phyloP scores from a whole-genome alignment of 768 basidiomycete species.

The Floccularia luteovirens region DNA sequence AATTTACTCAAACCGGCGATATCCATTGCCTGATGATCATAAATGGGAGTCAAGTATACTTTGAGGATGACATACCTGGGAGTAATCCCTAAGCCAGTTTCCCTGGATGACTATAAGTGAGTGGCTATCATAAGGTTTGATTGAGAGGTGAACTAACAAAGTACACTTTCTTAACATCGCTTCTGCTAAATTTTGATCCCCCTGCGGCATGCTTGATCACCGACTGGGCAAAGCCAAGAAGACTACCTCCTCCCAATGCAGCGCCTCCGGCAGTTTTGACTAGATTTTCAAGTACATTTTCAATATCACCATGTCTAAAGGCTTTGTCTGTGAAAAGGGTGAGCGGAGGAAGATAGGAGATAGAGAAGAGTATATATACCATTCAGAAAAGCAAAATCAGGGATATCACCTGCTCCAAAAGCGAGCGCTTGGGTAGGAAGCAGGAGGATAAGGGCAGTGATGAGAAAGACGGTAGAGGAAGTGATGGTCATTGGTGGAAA shows the following conservation, averaged over 20 bases:
- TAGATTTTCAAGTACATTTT: slow-evolving; percentile 55
- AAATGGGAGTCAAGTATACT: slow-evolving; percentile 3
- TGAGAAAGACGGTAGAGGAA: slow-evolving; percentile 23
- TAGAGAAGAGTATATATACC: slow-evolving; percentile 23
- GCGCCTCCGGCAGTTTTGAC: slow-evolving; percentile 45
- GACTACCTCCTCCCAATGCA: slow-evolving; percentile 32
- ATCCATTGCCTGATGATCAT: slow-evolving; percentile 48
- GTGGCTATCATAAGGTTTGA: neutral
- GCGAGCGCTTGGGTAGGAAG: slow-evolving; percentile 38
- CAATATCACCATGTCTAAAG: slow-evolving; percentile 73
- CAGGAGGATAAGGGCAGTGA: slow-evolving; percentile 30
- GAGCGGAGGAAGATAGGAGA: slow-evolving; percentile 2
- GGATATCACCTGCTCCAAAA: slow-evolving; percentile 65
- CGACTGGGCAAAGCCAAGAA: slow-evolving; percentile 43
- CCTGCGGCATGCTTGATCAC: slow-evolving; percentile 36
- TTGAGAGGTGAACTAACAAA: slow-evolving; percentile 30
- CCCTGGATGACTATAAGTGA: slow-evolving; percentile 25
- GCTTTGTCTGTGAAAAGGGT: slow-evolving; percentile 43
- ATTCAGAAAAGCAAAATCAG: slow-evolving; percentile 61
- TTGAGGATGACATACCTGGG: slow-evolving; percentile 29
- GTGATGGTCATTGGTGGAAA: slow-evolving; percentile 11
- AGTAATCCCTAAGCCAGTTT: slow-evolving; percentile 69
- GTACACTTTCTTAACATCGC: slow-evolving; percentile 63
- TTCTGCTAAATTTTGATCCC: slow-evolving; percentile 52
- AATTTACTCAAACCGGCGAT: slow-evolving; percentile 63